Percentiles rank a stretch among this genome's conserved stretches.
Evolutionary conservation across 768 basidiomycete species (phyloP).

Genomic region (Lyophyllum semitale): DNA sequence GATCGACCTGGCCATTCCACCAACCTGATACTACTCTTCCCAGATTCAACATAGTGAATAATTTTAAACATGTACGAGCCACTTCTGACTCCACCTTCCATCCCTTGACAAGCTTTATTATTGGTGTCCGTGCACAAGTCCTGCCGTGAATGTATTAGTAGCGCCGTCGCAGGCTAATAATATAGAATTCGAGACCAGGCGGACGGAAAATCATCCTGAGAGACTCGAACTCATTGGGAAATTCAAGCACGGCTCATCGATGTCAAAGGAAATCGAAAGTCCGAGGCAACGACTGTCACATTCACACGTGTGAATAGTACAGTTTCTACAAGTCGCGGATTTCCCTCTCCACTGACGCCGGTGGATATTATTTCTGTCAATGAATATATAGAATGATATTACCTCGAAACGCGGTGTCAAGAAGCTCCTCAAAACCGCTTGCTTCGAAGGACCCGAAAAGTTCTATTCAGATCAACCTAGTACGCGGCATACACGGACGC

Average conservation of each 20-base stretch:
- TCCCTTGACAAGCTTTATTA: neutral
- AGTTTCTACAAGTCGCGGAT: neutral
- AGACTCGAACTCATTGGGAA: no score
- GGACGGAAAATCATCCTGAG: neutral
- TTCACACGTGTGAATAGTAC: neutral
- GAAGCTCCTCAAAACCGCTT: neutral
- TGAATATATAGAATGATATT: no score
- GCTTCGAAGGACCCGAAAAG: neutral
- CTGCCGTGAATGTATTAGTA: neutral
- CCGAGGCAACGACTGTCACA: neutral
- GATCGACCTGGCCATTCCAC: neutral
- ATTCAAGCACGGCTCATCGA: no score
- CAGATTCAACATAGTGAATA: neutral
- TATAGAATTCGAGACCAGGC: neutral
- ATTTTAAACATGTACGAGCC: neutral
- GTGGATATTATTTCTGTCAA: neutral
- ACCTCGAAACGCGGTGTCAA: neutral
- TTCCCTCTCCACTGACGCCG: neutral
- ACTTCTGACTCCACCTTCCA: neutral
- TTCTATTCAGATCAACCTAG: no score
- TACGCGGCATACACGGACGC: neutral
- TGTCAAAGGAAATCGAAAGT: neutral
- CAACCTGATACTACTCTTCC: neutral
- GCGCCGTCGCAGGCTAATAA: neutral
- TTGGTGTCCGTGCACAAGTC: neutral